Percentiles rank a stretch among this genome's conserved stretches.
Evolutionary conservation across 768 basidiomycete species (phyloP).

Genomic region (Coprinopsis cinerea): DNA sequence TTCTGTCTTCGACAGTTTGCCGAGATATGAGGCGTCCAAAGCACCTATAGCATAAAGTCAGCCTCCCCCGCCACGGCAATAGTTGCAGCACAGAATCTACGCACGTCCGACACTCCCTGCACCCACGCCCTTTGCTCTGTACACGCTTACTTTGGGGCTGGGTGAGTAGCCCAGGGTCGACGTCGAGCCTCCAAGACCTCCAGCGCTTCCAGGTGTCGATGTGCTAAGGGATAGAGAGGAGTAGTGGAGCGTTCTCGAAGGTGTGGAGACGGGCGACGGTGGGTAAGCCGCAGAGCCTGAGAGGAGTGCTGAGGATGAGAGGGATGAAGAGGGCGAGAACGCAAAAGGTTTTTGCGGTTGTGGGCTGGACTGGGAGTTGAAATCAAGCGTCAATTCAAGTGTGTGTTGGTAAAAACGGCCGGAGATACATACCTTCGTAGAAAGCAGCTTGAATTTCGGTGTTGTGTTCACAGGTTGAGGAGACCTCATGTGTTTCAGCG

Average conservation of each 20-base stretch:
- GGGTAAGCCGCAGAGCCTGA: conserved; percentile 24
- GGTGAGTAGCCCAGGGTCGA: too few relatives aligned
- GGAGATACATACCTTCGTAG: conserved; percentile 29
- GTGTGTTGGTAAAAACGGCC: neutral
- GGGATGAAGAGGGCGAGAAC: conserved; percentile 30
- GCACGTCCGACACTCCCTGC: too few relatives aligned
- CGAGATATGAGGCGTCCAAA: too few relatives aligned
- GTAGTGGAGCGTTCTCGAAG: conserved; percentile 33
- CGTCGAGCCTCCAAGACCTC: too few relatives aligned
- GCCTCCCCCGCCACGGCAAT: too few relatives aligned
- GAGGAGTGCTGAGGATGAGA: conserved; percentile 21
- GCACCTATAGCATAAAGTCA: too few relatives aligned
- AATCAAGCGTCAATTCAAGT: neutral
- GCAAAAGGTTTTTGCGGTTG: conserved; percentile 40
- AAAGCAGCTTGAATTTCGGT: conserved; percentile 34
- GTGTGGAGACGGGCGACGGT: conserved; percentile 36
- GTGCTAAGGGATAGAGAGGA: conserved; percentile 23
- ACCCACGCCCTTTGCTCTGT: too few relatives aligned
- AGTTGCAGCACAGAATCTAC: too few relatives aligned
- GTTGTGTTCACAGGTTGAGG: conserved; percentile 29
- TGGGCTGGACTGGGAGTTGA: conserved; percentile 38
- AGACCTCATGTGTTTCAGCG: conserved; percentile 14
- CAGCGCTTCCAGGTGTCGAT: too few relatives aligned
- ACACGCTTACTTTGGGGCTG: too few relatives aligned
- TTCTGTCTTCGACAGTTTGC: too few relatives aligned